Percentiles rank a stretch among this genome's conserved stretches.
Conservation (phyloP, 345 rosid species). For the Toxicodendron radicans region DNA sequence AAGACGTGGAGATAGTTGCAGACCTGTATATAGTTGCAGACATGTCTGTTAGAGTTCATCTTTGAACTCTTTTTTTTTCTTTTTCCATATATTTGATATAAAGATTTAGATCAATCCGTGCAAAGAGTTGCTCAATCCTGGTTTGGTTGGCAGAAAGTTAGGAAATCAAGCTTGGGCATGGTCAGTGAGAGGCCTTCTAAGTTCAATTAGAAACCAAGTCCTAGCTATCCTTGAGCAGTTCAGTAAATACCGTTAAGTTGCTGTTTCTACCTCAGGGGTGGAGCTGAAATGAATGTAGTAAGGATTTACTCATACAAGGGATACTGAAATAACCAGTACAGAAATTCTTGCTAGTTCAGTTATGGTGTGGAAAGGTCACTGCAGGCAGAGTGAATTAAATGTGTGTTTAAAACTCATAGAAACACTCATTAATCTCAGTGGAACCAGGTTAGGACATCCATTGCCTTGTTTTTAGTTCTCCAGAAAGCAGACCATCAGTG, state of each 20-base stretch:
- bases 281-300: background rate
- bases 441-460: background rate
- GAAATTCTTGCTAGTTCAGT: background rate
- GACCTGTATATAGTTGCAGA: background rate
- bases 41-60: background rate
- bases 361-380: background rate
- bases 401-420: background rate
- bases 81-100: too few species aligned
- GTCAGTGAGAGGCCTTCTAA: background rate
- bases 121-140: conserved; percentile 1
- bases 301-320: background rate
- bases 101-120: background rate
- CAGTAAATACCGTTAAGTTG: too few species aligned
- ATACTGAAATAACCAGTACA: background rate
- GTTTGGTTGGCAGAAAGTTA: background rate
- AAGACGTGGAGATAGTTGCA: background rate
- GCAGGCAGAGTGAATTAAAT: background rate
- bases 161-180: background rate
- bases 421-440: background rate
- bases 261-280: background rate
- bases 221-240: background rate
- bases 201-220: background rate
- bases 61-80: too few species aligned
- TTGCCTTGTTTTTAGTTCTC: background rate
- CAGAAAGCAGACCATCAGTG: background rate